Base-by-base conservation (phyloP, 208 protist genomes). In the Trypanosoma avium region DNA sequence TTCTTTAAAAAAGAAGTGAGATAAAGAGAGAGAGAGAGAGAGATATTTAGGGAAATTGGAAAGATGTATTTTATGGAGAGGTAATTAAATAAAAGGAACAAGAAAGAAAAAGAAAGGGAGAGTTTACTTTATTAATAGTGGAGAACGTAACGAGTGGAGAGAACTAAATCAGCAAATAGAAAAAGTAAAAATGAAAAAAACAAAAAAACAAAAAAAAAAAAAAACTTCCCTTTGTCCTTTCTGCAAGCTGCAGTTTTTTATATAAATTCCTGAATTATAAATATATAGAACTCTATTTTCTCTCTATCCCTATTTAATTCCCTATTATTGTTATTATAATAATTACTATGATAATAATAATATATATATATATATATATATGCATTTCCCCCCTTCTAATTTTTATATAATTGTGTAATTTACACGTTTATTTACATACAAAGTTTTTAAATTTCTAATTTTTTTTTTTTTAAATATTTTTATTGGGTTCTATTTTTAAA, bases 51-150 rank as follows among this genome's bases (percentile, higher is more conserved):
- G 4, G 15, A 49, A 45, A 43, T 3, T 22, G 17, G 22, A 58
- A 72, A 29, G 61, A 26, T 54, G 24, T 54, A 21, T 40, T 64
- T 38, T 36, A 69, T 40, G 32, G 59, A 60, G 19, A 52, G 32
- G 45, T 19, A 54, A 38, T 29, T 43, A 56, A 57, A 30, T 36
- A 56, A 9, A 30, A 57, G 9, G 36, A 4, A 29, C 4, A 47
- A 62, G 6, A 35, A 2, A 8, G 42, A 49, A 36, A 26, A 15
- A 19, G 13, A 26, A 24, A 38, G 33, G 54, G 54, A 3, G 40
- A 24, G 48, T 35, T 19, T 33, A 19, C 7, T 12, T 43, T 43
- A 24, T 30, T 45, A 58, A n/a, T n/a, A n/a, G n/a, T n/a, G n/a
- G n/a, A n/a, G n/a, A n/a, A n/a, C n/a, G n/a, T n/a, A n/a, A n/a